These are phyloP conservation scores for Populus simonii DNA, from an alignment of 345 rosid species.

Conservation along the genomic window DNA sequence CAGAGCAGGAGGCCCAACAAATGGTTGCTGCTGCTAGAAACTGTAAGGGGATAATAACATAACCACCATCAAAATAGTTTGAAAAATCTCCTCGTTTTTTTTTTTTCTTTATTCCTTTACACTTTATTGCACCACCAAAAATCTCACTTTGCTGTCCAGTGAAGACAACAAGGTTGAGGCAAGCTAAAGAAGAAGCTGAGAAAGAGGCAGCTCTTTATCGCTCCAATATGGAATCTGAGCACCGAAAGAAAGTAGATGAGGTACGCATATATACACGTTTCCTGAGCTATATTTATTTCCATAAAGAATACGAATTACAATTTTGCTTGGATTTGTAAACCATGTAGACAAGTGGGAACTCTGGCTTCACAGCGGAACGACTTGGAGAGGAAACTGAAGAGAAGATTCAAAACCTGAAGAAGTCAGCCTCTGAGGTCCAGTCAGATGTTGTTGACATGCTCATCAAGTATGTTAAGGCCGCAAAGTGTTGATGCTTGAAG, in stretches of 20 bases:
- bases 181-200: conserved; percentile 59
- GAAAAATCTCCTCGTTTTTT: not conserved
- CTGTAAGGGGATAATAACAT: conserved; percentile 15
- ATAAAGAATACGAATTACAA: not conserved
- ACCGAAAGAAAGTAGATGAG: conserved; percentile 35
- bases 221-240: conserved; percentile 35
- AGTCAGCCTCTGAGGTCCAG: conserved; percentile 26
- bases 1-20: conserved; percentile 58
- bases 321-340: not conserved
- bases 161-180: conserved; percentile 43
- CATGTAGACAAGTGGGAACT: conserved; percentile 40
- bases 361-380: conserved; percentile 33
- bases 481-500: conserved; percentile 22
- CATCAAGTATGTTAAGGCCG: conserved; percentile 28
- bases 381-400: conserved; percentile 40
- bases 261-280: conserved; percentile 1
- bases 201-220: conserved; percentile 36
- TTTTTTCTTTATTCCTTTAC: not conserved
- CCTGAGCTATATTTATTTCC: not conserved
- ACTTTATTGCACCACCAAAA: not conserved
- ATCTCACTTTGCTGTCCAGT: conserved; percentile 14
- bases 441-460: conserved; percentile 33
- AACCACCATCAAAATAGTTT: no score
- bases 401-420: conserved; percentile 33
- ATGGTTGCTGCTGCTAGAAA: conserved; percentile 46